Conservation (phyloP, 768 basidiomycete species). For the Rickenella mellea region DNA sequence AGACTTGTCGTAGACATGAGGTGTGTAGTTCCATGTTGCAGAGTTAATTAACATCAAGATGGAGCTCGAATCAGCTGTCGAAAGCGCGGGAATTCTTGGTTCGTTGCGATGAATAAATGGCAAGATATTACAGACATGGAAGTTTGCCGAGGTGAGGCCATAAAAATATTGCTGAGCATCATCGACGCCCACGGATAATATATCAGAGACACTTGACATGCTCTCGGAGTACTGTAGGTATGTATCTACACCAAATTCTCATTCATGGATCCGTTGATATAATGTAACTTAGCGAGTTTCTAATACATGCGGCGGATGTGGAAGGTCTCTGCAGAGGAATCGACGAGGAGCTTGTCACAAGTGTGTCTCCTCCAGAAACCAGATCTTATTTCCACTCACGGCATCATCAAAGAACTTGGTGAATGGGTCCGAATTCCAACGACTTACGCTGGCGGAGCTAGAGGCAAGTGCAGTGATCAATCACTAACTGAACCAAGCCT, state of each 20-base stretch:
- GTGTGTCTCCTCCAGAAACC: no score
- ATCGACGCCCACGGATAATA: background rate
- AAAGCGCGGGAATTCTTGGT: constrained; percentile 65
- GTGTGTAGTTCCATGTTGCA: constrained; percentile 25
- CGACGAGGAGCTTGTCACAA: constrained; percentile 76
- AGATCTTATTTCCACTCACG: background rate
- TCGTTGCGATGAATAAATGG: constrained; percentile 99
- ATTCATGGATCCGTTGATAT: background rate
- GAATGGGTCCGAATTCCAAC: constrained; percentile 88
- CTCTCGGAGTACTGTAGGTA: constrained; percentile 79
- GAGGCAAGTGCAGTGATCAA: constrained; percentile 39
- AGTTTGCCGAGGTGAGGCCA: constrained; percentile 60
- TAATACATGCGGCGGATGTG: constrained; percentile 97
- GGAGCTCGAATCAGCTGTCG: constrained; percentile 58
- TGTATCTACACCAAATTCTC: constrained; percentile 4
- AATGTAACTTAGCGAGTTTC: constrained; percentile 58
- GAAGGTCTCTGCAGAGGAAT: constrained; percentile 96
- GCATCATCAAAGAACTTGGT: constrained; percentile 58
- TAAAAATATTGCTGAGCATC: background rate
- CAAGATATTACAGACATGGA: constrained; percentile 93
- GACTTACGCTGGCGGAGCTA: constrained; percentile 96
- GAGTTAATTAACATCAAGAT: background rate
- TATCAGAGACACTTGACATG: constrained; percentile 63
- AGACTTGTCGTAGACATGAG: constrained; percentile 90
- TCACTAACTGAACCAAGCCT: background rate